Evolutionary conservation across 1,139 yeast genomes (phyloP), one percentile per base, ranked within the genome.

Genomic region (Pichia sp.): DNA sequence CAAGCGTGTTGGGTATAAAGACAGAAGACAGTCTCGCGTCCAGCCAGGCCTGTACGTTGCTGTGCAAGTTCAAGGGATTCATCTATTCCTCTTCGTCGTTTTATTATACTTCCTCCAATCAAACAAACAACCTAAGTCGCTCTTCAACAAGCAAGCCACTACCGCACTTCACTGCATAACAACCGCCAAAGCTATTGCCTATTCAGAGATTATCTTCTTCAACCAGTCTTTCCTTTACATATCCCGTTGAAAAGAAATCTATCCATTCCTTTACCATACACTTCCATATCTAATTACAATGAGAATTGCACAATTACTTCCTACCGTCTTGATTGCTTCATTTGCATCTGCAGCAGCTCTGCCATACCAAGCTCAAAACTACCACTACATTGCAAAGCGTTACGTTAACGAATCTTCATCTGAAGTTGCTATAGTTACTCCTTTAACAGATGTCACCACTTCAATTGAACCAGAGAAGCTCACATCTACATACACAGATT

Each of bases 211-310:
- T 27, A 31, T 20, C 33, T 38, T 27, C 35, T 11, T 40, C 53
- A 46, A 44, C 49, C 47, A 49, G 50, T 52, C 58, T 46, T 35
- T 50, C 57, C 40, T 51, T 52, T 44, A 40, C 10, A 6, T 35
- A 47, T 48, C 44, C 49, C 35, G 32, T 17, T 25, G 35, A 37
- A 26, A 30, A 38, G 22, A n/a, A 16, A 9, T 11, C 22, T 9
- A 14, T 20, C 21, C 19, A 16, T 29, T 30, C 31, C 7, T 31
- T 37, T 27, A 7, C 19, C 17, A 12, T 18, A 19, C 13, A 17
- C 12, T 6, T 23, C 11, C 13, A 18, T 12, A 13, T 13, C 13
- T 14, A 9, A 10, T 8, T 17, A 27, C 30, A 22, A 48, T 46
- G 8, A 21, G 30, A 32, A 20, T 15, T 27, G 44, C 16, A 27